Evolutionary conservation across 2,329 filamentous ascomycete genomes (phyloP), one percentile per base, ranked within the genome.

Genomic region (Aureobasidium subglaciale): DNA sequence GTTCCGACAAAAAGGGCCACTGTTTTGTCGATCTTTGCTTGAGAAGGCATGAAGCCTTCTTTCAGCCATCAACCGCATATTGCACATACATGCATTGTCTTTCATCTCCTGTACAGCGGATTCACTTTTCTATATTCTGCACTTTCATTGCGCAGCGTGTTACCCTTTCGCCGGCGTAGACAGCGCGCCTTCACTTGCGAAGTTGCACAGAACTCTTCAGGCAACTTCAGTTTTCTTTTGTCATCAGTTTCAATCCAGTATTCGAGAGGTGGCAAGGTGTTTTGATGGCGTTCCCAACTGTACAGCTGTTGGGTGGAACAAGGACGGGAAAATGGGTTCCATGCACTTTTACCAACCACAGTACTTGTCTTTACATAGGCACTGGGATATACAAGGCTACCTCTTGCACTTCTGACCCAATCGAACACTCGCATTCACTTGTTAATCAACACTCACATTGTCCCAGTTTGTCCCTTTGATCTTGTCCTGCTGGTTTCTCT

Each of bases 1-100:
- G 50, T 35, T 15, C 48, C 37, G 25, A 38, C 25, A 53, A 25
- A 40, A 38, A 50, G 35, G 48, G 29, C 50, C 38, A 42, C 29
- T 35, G 37, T 54, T 43, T 43, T 35, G 50, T 54, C 38, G 50
- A 43, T 54, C 37, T 43, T 54, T 35, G 49, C 49, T 42, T 24
- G 10, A 27, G 29, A 35, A 34, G 50, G 50, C 25, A 29, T 11
- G 20, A 18, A 10, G 20, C 38, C 50, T 54, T 42, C 16, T 25
- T 8, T 24, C 30, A 34, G 50, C n/a, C 50, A 54, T 34, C 35
- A 22, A 41, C 40, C 24, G 38, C 50, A 54, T 54, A 35, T 54
- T 43, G 29, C 50, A 54, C 37, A 43, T 43, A 54, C 15, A 15
- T 22, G 25, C 50, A 54, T 54, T 10, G 13, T 43, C 50, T 42